A percentile compares a stretch with the other conserved stretches of the same genome.
These are phyloP conservation scores for Coleophoma eucalyptorum DNA, from an alignment of 2,329 filamentous ascomycete species.

Conservation along the genomic window DNA sequence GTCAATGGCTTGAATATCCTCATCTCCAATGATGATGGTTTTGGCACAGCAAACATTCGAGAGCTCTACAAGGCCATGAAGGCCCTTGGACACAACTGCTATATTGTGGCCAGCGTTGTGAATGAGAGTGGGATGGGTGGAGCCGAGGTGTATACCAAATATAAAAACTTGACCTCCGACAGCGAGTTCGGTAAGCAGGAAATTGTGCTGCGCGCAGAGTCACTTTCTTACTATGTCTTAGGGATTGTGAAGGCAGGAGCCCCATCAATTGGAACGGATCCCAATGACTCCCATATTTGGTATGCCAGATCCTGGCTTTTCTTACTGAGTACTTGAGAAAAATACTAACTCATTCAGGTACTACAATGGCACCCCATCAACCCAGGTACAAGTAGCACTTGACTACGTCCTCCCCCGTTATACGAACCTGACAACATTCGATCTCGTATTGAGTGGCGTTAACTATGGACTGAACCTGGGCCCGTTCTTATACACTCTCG, in stretches of 20 bases:
- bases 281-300: conserved; percentile 46
- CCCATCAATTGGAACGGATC: conserved; percentile 46
- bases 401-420: conserved; percentile 50
- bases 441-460: conserved; percentile 50
- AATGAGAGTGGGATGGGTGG: conserved; percentile 43
- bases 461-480: conserved; percentile 53
- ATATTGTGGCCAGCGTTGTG: conserved; percentile 36
- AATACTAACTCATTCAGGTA: conserved; percentile 33
- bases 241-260: conserved; percentile 40
- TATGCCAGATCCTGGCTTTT: background rate
- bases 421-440: conserved; percentile 42
- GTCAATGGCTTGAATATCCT: conserved; percentile 16
- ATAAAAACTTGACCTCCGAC: conserved; percentile 34
- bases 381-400: conserved; percentile 50
- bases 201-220: too few species aligned
- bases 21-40: conserved; percentile 34
- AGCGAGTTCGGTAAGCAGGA: conserved; percentile 32
- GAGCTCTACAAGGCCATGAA: conserved; percentile 35
- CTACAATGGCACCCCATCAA: conserved; percentile 55
- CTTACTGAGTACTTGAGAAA: background rate
- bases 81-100: conserved; percentile 32
- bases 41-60: conserved; percentile 36
- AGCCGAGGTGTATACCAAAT: conserved; percentile 37
- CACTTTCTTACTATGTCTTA: background rate
- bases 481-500: conserved; percentile 48